Conservation (phyloP, 257 asterid genomes). For the Solanum pimpinellifolium region DNA sequence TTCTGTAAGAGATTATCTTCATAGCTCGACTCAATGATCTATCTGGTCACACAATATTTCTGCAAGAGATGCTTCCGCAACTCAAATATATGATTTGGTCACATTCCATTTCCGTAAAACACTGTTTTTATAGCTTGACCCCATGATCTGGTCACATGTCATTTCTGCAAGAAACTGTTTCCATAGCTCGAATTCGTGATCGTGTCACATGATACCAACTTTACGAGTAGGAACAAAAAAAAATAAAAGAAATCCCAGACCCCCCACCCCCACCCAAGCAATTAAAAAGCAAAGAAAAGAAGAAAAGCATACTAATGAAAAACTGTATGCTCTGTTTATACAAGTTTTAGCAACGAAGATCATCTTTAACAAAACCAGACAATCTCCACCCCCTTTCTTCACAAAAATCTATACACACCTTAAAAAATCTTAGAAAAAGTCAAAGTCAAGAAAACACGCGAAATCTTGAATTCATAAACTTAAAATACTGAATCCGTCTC, state of each 20-base stretch:
- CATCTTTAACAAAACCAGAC: background rate
- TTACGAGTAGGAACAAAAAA: background rate
- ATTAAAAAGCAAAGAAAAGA: background rate
- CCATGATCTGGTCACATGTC: background rate
- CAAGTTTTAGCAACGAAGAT: background rate
- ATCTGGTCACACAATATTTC: too few relatives aligned
- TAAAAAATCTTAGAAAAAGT: background rate
- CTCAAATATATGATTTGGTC: too few relatives aligned
- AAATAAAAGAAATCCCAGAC: background rate
- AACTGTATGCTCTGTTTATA: background rate
- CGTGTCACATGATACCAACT: background rate
- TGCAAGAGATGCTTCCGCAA: background rate
- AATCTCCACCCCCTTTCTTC: background rate
- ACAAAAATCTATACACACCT: background rate
- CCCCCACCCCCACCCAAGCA: background rate
- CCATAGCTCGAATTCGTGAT: background rate
- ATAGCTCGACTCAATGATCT: background rate
- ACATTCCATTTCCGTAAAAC: too few relatives aligned
- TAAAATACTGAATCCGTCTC: background rate
- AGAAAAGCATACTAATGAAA: background rate
- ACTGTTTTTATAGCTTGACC: too few relatives aligned
- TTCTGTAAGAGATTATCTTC: too few relatives aligned
- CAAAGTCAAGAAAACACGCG: background rate
- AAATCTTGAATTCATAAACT: background rate
- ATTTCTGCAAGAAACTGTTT: rapidly evolving